Conservation (phyloP, 1,284 basidiomycete genomes). For the Cryptococcus sp. region DNA sequence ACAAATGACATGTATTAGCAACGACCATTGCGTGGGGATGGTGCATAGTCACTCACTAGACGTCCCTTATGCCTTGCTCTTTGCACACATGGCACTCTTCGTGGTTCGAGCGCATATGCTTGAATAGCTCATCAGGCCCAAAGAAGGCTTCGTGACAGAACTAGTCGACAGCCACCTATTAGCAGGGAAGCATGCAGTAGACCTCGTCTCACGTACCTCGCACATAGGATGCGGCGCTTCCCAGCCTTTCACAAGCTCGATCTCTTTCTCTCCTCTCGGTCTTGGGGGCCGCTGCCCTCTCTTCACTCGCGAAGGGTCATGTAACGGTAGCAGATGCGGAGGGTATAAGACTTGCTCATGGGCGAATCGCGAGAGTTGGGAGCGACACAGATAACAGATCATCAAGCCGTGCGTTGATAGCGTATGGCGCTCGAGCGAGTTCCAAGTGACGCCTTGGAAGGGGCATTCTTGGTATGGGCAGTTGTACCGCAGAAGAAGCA, state of each 20-base stretch:
- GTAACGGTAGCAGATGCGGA: conserved; percentile 66
- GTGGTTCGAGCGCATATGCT: conserved; percentile 90
- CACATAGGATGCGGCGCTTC: conserved; percentile 55
- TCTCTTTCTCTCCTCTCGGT: conserved; percentile 43
- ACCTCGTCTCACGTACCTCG: conserved; percentile 53
- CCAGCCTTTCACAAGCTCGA: conserved; percentile 49
- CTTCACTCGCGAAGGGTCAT: conserved; percentile 73
- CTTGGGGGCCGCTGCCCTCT: conserved; percentile 53
- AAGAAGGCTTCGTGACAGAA: conserved; percentile 93
- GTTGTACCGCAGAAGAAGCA: conserved; percentile 86
- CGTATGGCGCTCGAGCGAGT: conserved; percentile 71
- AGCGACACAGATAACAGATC: conserved; percentile 87
- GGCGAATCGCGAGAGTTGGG: conserved; percentile 89
- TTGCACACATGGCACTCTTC: conserved; percentile 98
- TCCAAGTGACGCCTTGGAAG: conserved; percentile 83
- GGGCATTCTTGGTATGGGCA: conserved; percentile 80
- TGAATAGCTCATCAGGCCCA: conserved; percentile 85
- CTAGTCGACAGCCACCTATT: conserved; percentile 59
- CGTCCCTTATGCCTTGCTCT: conserved; percentile 71
- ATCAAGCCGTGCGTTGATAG: conserved; percentile 65
- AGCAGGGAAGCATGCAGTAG: background rate
- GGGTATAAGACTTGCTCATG: conserved; percentile 92
- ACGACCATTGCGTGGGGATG: too few relatives aligned
- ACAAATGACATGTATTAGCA: background rate
- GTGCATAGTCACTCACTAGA: conserved; percentile 81